Percentiles rank a stretch among this genome's conserved stretches.
phyloP scores from a whole-genome alignment of 129 eudicot genomes.

The Saussurea involucrata region DNA sequence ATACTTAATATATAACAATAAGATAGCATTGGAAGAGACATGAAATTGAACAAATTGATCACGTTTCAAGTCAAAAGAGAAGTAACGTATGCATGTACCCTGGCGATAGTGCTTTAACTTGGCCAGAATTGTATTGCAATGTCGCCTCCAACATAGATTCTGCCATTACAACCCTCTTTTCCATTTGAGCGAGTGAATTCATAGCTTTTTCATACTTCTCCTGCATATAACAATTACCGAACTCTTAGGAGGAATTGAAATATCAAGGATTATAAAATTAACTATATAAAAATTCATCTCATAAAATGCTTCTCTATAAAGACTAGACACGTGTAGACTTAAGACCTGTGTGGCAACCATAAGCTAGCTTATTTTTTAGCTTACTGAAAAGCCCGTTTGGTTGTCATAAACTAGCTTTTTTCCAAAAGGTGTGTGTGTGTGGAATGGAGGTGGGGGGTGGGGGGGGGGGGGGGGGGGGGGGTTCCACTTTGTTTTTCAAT shows the following conservation, averaged over 20 bases:
- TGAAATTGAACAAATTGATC: not conserved
- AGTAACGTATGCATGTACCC: conserved; percentile 29
- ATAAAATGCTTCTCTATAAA: not conserved
- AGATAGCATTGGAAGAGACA: not conserved
- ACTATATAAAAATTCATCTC: not conserved
- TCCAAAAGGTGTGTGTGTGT: too few species aligned
- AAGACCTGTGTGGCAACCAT: not conserved
- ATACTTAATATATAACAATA: not conserved
- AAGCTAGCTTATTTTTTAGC: not conserved
- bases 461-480: too few species aligned
- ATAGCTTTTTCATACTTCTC: conserved; percentile 69
- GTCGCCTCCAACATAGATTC: conserved; percentile 93
- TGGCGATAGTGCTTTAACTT: conserved; percentile 63
- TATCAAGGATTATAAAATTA: not conserved
- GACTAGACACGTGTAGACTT: not conserved
- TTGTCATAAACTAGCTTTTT: not conserved
- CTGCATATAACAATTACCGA: conserved; percentile 31
- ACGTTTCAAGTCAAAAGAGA: not conserved
- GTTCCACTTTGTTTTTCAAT: not conserved
- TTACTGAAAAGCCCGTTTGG: not conserved
- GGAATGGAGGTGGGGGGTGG: too few species aligned
- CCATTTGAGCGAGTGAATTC: conserved; percentile 64
- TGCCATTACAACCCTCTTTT: conserved; percentile 81
- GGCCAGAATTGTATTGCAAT: conserved; percentile 76
- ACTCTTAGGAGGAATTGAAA: conserved; percentile 2